Evolutionary conservation across 1,139 yeast genomes (phyloP), one percentile per base, ranked within the genome.

Genomic region (Ogataea hybrid): DNA sequence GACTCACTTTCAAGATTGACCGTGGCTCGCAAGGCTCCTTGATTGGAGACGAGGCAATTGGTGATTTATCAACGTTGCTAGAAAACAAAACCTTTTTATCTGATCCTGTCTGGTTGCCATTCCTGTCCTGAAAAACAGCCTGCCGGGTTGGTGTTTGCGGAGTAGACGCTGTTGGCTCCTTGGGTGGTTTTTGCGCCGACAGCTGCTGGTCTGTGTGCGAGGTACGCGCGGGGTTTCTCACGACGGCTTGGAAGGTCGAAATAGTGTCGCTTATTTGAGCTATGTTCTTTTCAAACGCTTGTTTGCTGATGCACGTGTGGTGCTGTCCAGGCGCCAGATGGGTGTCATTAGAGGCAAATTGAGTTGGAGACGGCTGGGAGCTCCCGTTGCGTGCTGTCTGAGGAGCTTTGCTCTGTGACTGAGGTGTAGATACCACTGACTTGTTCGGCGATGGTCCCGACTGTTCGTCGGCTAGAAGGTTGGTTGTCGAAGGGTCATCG

Each of bases 1-100:
- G 20, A 14, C 21, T 10, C n/a, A 14, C 14, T 44, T 59, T 61
- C 31, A 62, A 41, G 37, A 62, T 62, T 2, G 65, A 60, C 28
- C 47, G 51, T 6, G 53, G 54, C 32, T 54, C 56, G 6, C 32
- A 32, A 1, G 43, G 40, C 2, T 34, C 48, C 43, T 48, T 57
- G 2, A 49, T 23, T 5, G 65, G 63, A 4, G 62, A 57, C 1
- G 62, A 54, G 0, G 48, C 39, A 1, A 50, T 28, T 3, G 59
- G 56, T 3, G 57, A 53, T 7, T 44, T 41, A 29, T 54, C 62
- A 11, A 56, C 35, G 34, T 59, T 57, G 46, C 58, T 54, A 5
- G 62, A 57, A 42, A 61, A 61, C 4, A 50, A 51, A 12, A 61
- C 65, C 27, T 47, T 51, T 35, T 56, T 56, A 18, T 27, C 31